Conservation (phyloP, 495 filamentous ascomycete genomes). For the Aspergillus baeticus region DNA sequence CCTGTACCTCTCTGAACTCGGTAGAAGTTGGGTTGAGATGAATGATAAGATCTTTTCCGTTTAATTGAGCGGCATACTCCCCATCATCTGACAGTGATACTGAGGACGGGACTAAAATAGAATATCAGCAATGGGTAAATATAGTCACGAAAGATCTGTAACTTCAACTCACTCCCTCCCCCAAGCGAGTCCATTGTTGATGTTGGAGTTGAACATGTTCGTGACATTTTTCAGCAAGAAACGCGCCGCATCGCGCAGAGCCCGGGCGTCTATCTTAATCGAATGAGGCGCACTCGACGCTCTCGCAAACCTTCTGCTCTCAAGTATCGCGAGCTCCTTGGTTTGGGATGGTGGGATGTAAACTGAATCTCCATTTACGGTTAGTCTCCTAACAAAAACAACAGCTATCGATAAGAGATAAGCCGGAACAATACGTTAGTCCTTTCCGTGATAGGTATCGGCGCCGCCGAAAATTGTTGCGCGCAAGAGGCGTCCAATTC, state of each 20-base stretch:
- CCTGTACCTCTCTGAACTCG: conserved; percentile 33
- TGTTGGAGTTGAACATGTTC: conserved; percentile 6
- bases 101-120: conserved; percentile 19
- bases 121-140: conserved; percentile 1
- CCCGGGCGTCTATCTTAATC: too few relatives aligned
- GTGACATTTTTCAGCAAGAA: not conserved
- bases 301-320: too few relatives aligned
- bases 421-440: conserved; percentile 23
- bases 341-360: not conserved
- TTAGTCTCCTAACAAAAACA: not conserved
- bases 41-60: conserved; percentile 37
- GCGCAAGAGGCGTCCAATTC: not conserved
- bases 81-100: conserved; percentile 37
- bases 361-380: not conserved
- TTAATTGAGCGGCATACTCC: conserved; percentile 32
- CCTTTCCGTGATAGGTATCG: conserved; percentile 26
- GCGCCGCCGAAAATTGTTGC: conserved; percentile 21
- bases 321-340: not conserved
- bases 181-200: conserved; percentile 39
- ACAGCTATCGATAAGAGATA: conserved; percentile 30
- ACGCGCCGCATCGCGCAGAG: not conserved
- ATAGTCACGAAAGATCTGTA: not conserved
- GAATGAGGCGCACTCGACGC: not conserved
- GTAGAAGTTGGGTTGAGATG: conserved; percentile 33
- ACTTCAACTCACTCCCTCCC: conserved; percentile 25